Evolutionary conservation across 2,329 filamentous ascomycete species (phyloP), one percentile per base, ranked within the genome.

Genomic region (Ceratocystis cacaofunesta): DNA sequence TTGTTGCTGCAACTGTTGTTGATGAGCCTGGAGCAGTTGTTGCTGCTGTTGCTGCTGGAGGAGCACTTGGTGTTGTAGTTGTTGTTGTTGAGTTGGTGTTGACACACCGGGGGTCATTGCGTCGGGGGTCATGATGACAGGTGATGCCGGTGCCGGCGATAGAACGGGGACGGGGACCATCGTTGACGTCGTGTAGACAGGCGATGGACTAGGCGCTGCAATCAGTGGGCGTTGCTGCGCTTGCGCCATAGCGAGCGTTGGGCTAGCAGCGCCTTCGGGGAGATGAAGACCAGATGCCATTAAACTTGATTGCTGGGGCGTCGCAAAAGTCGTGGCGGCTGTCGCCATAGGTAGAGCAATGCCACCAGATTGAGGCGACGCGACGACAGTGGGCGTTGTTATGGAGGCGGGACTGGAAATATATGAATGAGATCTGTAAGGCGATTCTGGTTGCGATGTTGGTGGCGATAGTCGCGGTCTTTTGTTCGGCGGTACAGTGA

Each of bases 391-490:
- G 61, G 78, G 76, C 61, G 72, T 69, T 57, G 71, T 70, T 5
- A 74, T 72, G 28, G 76, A 71, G 48, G 73, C 74, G 22, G 81
- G 80, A 65, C 78, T 80, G 69, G 78, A 75, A 6, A 75, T 74
- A 69, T 79, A 82, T 70, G 63, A 60, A 43, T 80, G 79, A 70
- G 77, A 74, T 69, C 79, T 77, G 71, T 85, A 85, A 0, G 84
- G 83, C 43, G 85, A 88, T 62, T 77, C 79, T 66, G 86, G 85
- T 69, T 86, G 85, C 32, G 87, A 85, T n/a, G 80, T 76, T 43
- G 85, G 82, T 66, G 87, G 85, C 30, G 87, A 89, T 61, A 89
- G 77, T 66, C 84, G 86, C 73, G 82, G 86, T 73, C 88, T 83
- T 77, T 94, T 92, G 67, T 82, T 83, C 17, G 89, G 85, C 61